Base-by-base conservation (phyloP, 345 rosid genomes). In the Syzygium oleosum region DNA sequence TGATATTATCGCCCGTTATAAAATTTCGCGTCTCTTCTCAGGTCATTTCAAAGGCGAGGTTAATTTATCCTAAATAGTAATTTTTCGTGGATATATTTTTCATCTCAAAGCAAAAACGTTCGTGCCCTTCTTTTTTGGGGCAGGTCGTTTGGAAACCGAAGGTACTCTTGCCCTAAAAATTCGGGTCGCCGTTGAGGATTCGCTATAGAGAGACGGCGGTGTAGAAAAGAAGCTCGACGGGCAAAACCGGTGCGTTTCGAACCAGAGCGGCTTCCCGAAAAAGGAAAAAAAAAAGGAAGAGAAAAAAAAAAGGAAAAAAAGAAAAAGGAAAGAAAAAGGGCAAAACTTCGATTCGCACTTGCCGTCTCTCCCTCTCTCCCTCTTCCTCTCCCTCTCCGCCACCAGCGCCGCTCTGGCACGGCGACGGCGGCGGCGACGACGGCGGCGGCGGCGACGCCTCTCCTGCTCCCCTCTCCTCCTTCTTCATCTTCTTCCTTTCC, bases 381-480 rank as follows among this genome's bases (percentile, higher is more conserved):
- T 43, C 46, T 1, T 1, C 46, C 29, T 25, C 17, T 51, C 46
- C 38, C 43, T 55, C 51, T 55, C 87, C 80, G 79, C 53, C 80
- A 61, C 9, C 55, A 52, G 78, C 41, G 43, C 46, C 84, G 68
- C 83, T 52, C 41, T 25, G 78, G 22, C 23, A 68, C 79, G 46
- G 43, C 78, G 38, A 0, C 78, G 59, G 7, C 85, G 6, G 46
- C 88, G 83, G 84, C 90, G 73, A 87, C 88, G 90, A 85, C 88
- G 87, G 84, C 87, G 61, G 46, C 90, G 90, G 85, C 88, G 87
- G 86, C 86, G 12, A 58, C 59, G 61, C 51, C 88, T 25, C 65
- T 12, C 51, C 29, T 11, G 7, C 88, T 79, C 65, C 49, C 15
- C 51, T 43, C 22, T 22, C 25, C 54, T 63, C 54, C 21, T 73